These are phyloP conservation scores for Gossypium raimondii DNA, from an alignment of 345 rosid species.

Conservation along the genomic window DNA sequence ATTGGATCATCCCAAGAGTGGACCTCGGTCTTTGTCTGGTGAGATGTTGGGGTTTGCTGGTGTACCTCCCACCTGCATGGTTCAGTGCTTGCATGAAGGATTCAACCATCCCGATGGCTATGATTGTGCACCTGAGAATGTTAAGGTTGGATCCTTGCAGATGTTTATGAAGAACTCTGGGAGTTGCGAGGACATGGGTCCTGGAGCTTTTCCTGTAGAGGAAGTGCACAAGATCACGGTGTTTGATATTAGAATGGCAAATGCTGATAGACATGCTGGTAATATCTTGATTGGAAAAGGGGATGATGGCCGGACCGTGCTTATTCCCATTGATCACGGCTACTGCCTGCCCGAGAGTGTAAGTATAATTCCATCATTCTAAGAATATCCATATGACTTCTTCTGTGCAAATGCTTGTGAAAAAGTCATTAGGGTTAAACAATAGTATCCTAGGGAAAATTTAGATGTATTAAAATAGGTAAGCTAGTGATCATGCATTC, in stretches of 20 bases:
- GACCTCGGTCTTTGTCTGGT: conserved; percentile 39
- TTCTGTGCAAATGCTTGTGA: too few species aligned
- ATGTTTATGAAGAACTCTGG: conserved; percentile 82
- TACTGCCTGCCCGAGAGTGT: conserved; percentile 89
- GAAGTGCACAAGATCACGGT: conserved; percentile 87
- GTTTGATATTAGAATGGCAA: conserved; percentile 82
- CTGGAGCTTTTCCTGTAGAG: conserved; percentile 71
- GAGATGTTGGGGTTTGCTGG: conserved; percentile 79
- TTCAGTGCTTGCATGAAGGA: conserved; percentile 60
- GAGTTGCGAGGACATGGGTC: conserved; percentile 86
- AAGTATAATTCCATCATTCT: conserved; percentile 29
- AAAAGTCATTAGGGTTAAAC: background rate
- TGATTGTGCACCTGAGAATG: conserved; percentile 26
- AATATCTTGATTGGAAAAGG: conserved; percentile 62
- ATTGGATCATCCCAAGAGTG: conserved; percentile 75
- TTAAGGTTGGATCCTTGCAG: conserved; percentile 82
- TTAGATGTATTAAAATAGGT: too few species aligned
- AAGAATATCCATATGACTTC: background rate
- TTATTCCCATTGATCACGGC: conserved; percentile 95
- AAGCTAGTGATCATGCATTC: too few species aligned
- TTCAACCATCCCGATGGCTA: conserved; percentile 67
- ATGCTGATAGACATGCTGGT: conserved; percentile 89
- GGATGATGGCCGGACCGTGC: conserved; percentile 49
- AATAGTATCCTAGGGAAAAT: background rate
- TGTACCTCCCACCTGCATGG: conserved; percentile 78